Evolutionary conservation across 768 basidiomycete genomes (phyloP), one percentile per base, ranked within the genome.

Genomic region (Agaricus sinodeliciosus): DNA sequence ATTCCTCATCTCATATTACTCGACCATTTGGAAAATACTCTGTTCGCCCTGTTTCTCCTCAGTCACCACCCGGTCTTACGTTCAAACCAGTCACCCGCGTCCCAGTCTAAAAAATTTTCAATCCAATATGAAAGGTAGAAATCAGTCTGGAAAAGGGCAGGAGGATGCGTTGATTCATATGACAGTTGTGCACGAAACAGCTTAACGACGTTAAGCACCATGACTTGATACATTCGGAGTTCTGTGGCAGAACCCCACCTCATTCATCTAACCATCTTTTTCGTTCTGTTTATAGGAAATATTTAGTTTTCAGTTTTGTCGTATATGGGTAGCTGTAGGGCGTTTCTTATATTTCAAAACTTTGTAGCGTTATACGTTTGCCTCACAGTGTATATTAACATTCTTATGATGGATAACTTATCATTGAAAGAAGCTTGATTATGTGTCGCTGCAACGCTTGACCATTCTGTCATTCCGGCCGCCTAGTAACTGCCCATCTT

Each of bases 131-230:
- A 66, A 31, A 8, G 31, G 65, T 34, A 53, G 57, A 40, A 67
- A 69, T 45, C 59, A 63, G 15, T 31, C 62, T 26, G 56, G 57
- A 18, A 51, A 60, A 22, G 58, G 37, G 27, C 54, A 54, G 40
- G 9, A 49, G 3, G 55, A 64, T n/a, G 70, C 73, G 57, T 62
- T 66, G 49, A 67, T 79, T 39, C 70, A 70, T 58, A 73, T 77
- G 73, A 71, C 73, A 1, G 68, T 75, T 37, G 69, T 74, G 26
- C 70, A 69, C 49, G 76, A 77, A 54, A 69, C 67, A 9, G 63
- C 61, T 28, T 72, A 59, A 25, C 16, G 15, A 2, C 1, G 12
- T 27, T 22, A 12, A 34, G 26, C 36, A 45, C 52, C 9, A 28
- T 36, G n/a, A 6, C 11, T 39, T 41, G 35, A 36, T 8, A 31